Conservation (phyloP, 768 basidiomycete species). For the Phanerochaete sordida region DNA sequence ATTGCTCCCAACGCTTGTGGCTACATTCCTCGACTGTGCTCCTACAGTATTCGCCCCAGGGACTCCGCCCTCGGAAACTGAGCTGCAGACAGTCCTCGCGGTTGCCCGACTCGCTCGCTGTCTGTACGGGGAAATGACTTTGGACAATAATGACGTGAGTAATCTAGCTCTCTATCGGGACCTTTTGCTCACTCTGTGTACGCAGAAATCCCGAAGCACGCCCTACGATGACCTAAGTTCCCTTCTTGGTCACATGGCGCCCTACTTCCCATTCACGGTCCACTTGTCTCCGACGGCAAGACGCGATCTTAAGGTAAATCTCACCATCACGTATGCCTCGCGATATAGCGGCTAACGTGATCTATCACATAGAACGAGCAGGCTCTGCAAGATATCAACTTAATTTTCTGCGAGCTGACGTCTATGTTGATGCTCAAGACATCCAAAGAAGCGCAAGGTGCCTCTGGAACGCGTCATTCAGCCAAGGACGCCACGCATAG, state of each 20-base stretch:
- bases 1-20: conserved; percentile 75
- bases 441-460: neutral
- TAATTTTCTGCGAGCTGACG: conserved; percentile 74
- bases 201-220: neutral
- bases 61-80: conserved; percentile 52
- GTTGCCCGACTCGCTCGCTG: conserved; percentile 54
- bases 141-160: conserved; percentile 37
- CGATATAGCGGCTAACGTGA: too few relatives aligned
- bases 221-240: conserved; percentile 47
- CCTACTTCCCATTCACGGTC: conserved; percentile 79
- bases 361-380: conserved; percentile 55
- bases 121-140: conserved; percentile 57
- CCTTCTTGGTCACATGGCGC: conserved; percentile 69
- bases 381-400: conserved; percentile 64
- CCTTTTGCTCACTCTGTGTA: neutral
- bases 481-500: neutral
- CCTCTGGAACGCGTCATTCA: neutral
- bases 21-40: conserved; percentile 85
- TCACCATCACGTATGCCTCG: too few relatives aligned
- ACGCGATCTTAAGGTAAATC: conserved; percentile 58
- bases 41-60: conserved; percentile 77
- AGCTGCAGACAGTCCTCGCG: conserved; percentile 55
- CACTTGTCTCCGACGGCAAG: conserved; percentile 26
- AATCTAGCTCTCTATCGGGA: neutral
- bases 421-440: conserved; percentile 51